Evolutionary conservation across 495 filamentous ascomycete species (phyloP).

Genomic region (Staphylotrichum longicolle): DNA sequence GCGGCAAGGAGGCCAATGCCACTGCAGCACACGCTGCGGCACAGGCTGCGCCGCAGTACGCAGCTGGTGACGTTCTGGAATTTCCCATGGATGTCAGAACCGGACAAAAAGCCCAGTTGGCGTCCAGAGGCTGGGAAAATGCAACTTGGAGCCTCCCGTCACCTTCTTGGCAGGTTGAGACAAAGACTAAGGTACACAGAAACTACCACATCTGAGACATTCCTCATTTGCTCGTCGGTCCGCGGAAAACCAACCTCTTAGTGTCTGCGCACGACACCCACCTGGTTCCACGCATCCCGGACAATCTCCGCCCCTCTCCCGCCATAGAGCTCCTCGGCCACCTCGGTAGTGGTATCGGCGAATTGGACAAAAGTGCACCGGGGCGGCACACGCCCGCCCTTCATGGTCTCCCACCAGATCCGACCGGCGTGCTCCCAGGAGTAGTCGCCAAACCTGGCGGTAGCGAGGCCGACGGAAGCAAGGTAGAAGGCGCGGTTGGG

Average conservation of each 20-base stretch:
- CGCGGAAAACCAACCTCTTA: not conserved
- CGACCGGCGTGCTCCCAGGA: slow-evolving; percentile 53
- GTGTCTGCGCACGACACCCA: slow-evolving; percentile 33
- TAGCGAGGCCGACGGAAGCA: slow-evolving; percentile 28
- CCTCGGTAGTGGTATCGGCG: slow-evolving; percentile 42
- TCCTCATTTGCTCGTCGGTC: too few relatives aligned
- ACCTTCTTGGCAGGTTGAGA: too few relatives aligned
- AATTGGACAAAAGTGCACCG: slow-evolving; percentile 44
- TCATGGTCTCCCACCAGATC: slow-evolving; percentile 52
- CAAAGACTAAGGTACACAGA: too few relatives aligned
- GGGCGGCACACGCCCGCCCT: slow-evolving; percentile 37
- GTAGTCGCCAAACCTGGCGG: slow-evolving; percentile 42
- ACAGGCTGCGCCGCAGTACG: too few relatives aligned
- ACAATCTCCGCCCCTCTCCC: slow-evolving; percentile 38
- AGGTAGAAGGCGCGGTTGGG: slow-evolving; percentile 55
- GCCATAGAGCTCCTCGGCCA: slow-evolving; percentile 39
- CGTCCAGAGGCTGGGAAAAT: too few relatives aligned
- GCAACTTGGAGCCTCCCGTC: too few relatives aligned
- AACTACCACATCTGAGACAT: too few relatives aligned
- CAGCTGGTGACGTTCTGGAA: too few relatives aligned
- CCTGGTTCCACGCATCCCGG: slow-evolving; percentile 42
- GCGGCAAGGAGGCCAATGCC: too few relatives aligned
- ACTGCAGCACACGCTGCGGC: too few relatives aligned
- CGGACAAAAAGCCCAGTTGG: too few relatives aligned
- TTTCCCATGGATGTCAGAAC: too few relatives aligned